These are phyloP conservation scores for Yarrowia sp. DNA, from an alignment of 805 yeast genomes.

Conservation along the genomic window DNA sequence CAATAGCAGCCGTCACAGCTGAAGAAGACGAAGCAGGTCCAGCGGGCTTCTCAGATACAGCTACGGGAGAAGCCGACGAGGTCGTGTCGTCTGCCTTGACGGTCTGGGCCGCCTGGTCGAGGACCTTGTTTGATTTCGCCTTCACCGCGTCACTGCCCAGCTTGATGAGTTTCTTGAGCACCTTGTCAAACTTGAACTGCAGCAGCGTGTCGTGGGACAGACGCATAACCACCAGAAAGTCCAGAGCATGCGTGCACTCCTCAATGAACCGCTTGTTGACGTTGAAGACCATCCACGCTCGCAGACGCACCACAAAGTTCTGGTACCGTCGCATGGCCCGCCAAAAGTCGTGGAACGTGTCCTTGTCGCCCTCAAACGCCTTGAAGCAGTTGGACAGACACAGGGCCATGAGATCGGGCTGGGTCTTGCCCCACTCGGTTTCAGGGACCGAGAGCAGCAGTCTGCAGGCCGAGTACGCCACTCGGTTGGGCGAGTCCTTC, in stretches of 20 bases:
- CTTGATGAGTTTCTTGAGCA: constrained; percentile 34
- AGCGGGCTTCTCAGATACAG: not conserved
- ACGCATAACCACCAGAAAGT: constrained; percentile 22
- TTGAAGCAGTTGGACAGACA: constrained; percentile 3
- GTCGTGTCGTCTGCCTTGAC: constrained; percentile 8
- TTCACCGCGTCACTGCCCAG: not conserved
- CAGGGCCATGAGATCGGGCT: constrained; percentile 26
- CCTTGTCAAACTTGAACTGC: constrained; percentile 38
- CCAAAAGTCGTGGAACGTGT: constrained; percentile 24
- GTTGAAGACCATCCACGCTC: constrained; percentile 39
- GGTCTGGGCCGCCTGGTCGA: constrained; percentile 10
- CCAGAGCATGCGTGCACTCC: constrained; percentile 23
- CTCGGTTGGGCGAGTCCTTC: not conserved
- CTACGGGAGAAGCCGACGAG: not conserved
- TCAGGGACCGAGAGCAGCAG: constrained; percentile 26
- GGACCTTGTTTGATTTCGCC: not conserved
- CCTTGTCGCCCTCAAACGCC: not conserved
- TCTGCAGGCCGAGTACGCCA: constrained; percentile 12
- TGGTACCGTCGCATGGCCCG: constrained; percentile 21
- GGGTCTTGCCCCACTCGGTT: constrained; percentile 3
- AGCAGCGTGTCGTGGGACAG: constrained; percentile 13
- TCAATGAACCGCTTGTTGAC: constrained; percentile 34
- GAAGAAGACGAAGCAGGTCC: not conserved
- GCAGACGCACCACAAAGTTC: constrained; percentile 17
- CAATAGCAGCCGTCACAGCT: constrained; percentile 3